Percentiles rank a stretch among this genome's conserved stretches.
Evolutionary conservation across 257 asterid genomes (phyloP).

Genomic region (Penstemon barbatus): DNA sequence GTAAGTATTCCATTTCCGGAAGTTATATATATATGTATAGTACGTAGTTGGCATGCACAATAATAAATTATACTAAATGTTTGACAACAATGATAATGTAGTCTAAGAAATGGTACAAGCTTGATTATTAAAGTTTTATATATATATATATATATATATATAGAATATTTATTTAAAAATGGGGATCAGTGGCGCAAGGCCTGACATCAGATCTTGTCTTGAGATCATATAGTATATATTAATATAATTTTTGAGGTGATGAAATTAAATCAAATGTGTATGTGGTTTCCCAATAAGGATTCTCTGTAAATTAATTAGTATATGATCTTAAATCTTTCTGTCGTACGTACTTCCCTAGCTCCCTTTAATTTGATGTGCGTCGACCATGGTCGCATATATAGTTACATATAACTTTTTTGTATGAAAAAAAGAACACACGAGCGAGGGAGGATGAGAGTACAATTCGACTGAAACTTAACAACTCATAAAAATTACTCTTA

Average conservation of each 20-base stretch:
- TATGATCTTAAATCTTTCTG: slow-evolving; percentile 11
- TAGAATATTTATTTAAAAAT: not conserved
- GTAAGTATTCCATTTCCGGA: too few species aligned
- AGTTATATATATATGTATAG: too few species aligned
- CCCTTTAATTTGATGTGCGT: not conserved
- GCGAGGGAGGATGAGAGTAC: too few species aligned
- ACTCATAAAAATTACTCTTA: not conserved
- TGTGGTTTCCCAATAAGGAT: slow-evolving; percentile 46
- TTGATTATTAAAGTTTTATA: not conserved
- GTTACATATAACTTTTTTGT: not conserved
- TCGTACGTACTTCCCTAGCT: not conserved
- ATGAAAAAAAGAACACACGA: not conserved
- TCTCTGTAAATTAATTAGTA: slow-evolving; percentile 30
- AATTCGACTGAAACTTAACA: not conserved
- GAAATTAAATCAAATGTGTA: not conserved
- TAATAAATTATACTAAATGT: not conserved
- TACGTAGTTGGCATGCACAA: not conserved
- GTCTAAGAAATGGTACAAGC: too few species aligned
- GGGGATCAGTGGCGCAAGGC: slow-evolving; percentile 24
- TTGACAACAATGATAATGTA: not conserved
- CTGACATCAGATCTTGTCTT: slow-evolving; percentile 31
- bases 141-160: not conserved
- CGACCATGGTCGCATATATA: too few species aligned
- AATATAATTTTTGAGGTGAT: slow-evolving; percentile 26
- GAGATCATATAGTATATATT: slow-evolving; percentile 7